phyloP scores from a whole-genome alignment of 306 rosid species.

The Medicago arabica region DNA sequence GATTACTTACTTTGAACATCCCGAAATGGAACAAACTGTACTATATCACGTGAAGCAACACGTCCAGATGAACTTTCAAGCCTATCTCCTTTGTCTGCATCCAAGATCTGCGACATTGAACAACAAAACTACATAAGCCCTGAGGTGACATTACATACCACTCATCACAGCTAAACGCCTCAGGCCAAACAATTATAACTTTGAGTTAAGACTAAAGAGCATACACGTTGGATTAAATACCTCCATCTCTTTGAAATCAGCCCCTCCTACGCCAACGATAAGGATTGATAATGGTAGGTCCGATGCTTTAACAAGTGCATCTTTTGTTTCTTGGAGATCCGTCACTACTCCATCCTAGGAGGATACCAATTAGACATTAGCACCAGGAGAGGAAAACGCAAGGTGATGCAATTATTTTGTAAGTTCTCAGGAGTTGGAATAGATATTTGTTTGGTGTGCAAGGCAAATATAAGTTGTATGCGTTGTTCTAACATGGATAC shows the following conservation, averaged over 20 bases:
- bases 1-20: slow-evolving; percentile 84
- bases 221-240: slow-evolving; percentile 48
- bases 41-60: slow-evolving; percentile 95
- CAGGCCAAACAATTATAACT: slow-evolving; percentile 23
- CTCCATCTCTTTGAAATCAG: slow-evolving; percentile 99
- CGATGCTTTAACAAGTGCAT: slow-evolving; percentile 94
- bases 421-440: slow-evolving; percentile 1
- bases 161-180: slow-evolving; percentile 1
- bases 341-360: slow-evolving; percentile 98
- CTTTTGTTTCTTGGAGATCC: slow-evolving; percentile 99
- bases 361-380: slow-evolving; percentile 45
- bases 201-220: slow-evolving; percentile 18
- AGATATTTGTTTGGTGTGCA: not conserved
- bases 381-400: slow-evolving; percentile 27
- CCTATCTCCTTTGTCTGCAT: slow-evolving; percentile 94
- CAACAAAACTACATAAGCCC: slow-evolving; percentile 39
- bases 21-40: slow-evolving; percentile 93
- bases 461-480: not conserved
- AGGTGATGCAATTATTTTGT: not conserved
- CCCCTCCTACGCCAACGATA: slow-evolving; percentile 99
- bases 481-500: slow-evolving; percentile 1
- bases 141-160: not conserved
- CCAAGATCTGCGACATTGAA: slow-evolving; percentile 66
- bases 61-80: slow-evolving; percentile 89
- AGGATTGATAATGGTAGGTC: slow-evolving; percentile 95